Evolutionary conservation across 345 rosid genomes (phyloP), one percentile per base, ranked within the genome.

Genomic region (Salix dunnii): DNA sequence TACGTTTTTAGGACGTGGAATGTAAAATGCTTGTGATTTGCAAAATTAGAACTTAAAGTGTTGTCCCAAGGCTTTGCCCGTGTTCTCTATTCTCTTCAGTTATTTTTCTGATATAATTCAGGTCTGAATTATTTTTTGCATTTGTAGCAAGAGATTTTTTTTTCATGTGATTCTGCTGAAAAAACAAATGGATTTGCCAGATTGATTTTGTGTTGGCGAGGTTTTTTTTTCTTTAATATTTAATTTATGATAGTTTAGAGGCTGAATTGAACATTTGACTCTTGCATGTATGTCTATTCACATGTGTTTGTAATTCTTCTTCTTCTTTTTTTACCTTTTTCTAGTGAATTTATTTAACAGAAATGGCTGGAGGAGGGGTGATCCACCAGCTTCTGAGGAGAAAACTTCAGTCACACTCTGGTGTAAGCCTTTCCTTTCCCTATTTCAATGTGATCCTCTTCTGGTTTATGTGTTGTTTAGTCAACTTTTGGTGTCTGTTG

Each of bases 301-400:
- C 8, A 18, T 17, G 8, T 5, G 6, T 35, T 27, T 61, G 21
- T 66, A 7, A 77, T 70, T 66, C 71, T 30, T 33, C 23, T 25
- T 75, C 7, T 67, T 48, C 51, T 67, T 46, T 43, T 21, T 28
- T 73, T 77, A n/a, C 3, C 73, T 49, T 72, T 49, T 81, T 76
- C n/a, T 79, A 80, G 81, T 75, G 80, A 79, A 38, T 68, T 72
- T 75, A 73, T 77, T 68, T 80, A n/a, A 30, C 79, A 77, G 71
- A 85, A 84, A 95, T 95, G 99, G 94, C 87, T 88, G 97, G 97
- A 84, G 80, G 84, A 77, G 97, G 96, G 77, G 74, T 93, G 65
- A 91, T 95, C 87, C 94, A 84, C 85, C 99, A 89, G 87, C 94
- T 92, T 79, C 87, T 95, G 76, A 87, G 93, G 87, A 88, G 91